A percentile compares a stretch with the other conserved stretches of the same genome.
Evolutionary conservation across 805 yeast species (phyloP).

Genomic region (Maudiozyma saulgeensis): DNA sequence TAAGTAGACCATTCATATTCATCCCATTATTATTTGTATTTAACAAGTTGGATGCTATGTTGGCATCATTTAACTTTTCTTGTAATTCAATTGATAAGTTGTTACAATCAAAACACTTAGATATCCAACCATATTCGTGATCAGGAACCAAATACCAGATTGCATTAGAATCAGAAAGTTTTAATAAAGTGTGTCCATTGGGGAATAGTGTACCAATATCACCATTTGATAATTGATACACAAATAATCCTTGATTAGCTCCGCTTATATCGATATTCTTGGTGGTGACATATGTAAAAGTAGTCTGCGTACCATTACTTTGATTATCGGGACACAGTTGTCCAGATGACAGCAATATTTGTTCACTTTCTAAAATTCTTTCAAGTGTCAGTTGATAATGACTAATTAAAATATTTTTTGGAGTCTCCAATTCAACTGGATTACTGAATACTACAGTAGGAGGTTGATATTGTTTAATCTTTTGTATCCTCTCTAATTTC

Average conservation of each 20-base stretch:
- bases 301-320: not conserved
- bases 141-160: constrained; percentile 50
- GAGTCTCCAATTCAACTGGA: constrained; percentile 28
- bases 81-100: constrained; percentile 36
- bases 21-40: not conserved
- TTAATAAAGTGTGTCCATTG: constrained; percentile 68
- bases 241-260: not conserved
- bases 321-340: not conserved
- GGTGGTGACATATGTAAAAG: not conserved
- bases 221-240: constrained; percentile 73
- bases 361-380: constrained; percentile 35
- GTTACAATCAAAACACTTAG: constrained; percentile 32
- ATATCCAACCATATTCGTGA: constrained; percentile 40
- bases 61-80: constrained; percentile 69
- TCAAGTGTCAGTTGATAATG: constrained; percentile 37
- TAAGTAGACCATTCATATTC: constrained; percentile 26
- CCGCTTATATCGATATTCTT: not conserved
- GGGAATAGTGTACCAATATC: constrained; percentile 87
- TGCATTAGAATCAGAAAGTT: constrained; percentile 47
- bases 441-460: constrained; percentile 5
- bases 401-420: constrained; percentile 31
- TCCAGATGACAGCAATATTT: not conserved
- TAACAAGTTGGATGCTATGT: constrained; percentile 50
- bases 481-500: not conserved
- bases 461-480: not conserved